A percentile compares a stretch with the other conserved stretches of the same genome.
phyloP scores from a whole-genome alignment of 2,329 filamentous ascomycete genomes.

The Decorospora gaudefroyi region DNA sequence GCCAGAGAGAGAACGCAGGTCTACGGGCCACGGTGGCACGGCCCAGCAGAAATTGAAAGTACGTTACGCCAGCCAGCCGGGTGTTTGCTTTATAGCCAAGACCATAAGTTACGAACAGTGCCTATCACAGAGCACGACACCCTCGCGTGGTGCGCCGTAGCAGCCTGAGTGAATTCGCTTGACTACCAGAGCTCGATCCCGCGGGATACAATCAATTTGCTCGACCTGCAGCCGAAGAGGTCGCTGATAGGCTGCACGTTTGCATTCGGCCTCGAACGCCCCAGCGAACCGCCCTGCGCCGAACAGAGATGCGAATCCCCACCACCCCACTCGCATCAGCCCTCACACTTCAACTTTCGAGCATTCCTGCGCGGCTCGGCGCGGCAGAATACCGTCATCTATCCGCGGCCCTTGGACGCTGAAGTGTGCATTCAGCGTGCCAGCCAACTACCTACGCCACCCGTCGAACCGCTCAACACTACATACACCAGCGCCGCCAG shows the following conservation, averaged over 20 bases:
- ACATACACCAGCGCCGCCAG: no score
- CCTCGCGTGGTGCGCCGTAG: no score
- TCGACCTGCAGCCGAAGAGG: slow-evolving; percentile 8
- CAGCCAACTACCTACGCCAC: slow-evolving; percentile 5
- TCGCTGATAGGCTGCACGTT: slow-evolving; percentile 23
- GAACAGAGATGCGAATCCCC: slow-evolving; percentile 3
- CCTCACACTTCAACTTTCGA: slow-evolving; percentile 1
- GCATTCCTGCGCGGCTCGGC: slow-evolving; percentile 3
- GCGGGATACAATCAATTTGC: slow-evolving; percentile 1
- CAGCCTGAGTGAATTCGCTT: no score
- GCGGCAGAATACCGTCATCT: slow-evolving; percentile 2
- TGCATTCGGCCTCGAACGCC: slow-evolving; percentile 14
- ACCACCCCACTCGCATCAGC: slow-evolving; percentile 4
- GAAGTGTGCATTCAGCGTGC: not conserved
- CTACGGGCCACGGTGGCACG: slow-evolving; percentile 24
- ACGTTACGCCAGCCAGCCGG: no score
- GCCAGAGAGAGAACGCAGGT: slow-evolving; percentile 1
- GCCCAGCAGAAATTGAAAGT: slow-evolving; percentile 19
- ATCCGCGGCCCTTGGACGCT: slow-evolving; percentile 3
- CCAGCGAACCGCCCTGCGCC: no score
- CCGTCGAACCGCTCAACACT: slow-evolving; percentile 24
- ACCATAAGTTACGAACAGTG: no score
- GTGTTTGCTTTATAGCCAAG: no score
- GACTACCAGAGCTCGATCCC: slow-evolving; percentile 14
- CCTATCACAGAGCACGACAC: no score